A percentile compares a stretch with the other conserved stretches of the same genome.
Conservation (phyloP, 495 filamentous ascomycete species). For the Lindgomyces ingoldianus region DNA sequence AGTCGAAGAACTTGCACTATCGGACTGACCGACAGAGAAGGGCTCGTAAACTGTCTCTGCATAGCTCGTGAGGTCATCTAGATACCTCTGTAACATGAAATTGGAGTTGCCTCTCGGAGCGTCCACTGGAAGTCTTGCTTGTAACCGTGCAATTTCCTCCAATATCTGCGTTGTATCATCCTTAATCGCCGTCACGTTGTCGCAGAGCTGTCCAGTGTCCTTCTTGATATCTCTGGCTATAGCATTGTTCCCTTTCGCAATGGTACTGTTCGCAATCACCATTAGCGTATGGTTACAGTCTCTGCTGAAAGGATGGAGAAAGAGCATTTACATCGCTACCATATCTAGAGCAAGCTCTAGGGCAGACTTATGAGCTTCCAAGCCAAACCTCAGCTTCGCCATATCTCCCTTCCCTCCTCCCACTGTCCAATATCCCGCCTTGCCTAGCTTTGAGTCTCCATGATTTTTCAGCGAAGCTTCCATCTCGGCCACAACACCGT, state of each 20-base stretch:
- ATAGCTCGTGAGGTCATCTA: conserved; percentile 19
- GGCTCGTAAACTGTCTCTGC: neutral
- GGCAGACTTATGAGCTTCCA: conserved; percentile 18
- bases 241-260: neutral
- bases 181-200: conserved; percentile 8
- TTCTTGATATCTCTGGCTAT: conserved; percentile 13
- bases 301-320: neutral
- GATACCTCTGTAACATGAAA: conserved; percentile 18
- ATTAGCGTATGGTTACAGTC: neutral
- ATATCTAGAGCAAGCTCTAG: conserved; percentile 12
- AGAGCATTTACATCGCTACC: neutral
- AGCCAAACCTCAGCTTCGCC: neutral
- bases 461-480: conserved; percentile 3
- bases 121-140: neutral
- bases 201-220: neutral
- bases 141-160: conserved; percentile 18
- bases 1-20: neutral
- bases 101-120: neutral
- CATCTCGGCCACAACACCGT: conserved; percentile 8
- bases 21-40: no score
- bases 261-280: neutral
- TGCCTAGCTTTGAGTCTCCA: neutral
- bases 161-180: conserved; percentile 15
- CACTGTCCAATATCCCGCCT: neutral
- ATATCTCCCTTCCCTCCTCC: conserved; percentile 9